These are phyloP conservation scores for Breynia disticha DNA, from an alignment of 441 rosid species.

Conservation along the genomic window DNA sequence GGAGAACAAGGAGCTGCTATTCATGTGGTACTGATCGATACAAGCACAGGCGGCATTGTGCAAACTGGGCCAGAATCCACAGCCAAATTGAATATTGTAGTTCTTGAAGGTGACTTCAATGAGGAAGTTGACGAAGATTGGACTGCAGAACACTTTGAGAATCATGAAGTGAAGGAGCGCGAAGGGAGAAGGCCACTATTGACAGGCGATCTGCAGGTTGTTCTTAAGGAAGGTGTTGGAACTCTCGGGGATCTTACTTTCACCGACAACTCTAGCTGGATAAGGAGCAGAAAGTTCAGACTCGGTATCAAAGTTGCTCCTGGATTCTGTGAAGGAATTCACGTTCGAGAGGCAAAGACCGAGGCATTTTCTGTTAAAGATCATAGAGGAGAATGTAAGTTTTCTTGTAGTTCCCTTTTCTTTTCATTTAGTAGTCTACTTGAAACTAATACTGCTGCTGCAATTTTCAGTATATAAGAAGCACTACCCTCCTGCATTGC, in stretches of 20 bases:
- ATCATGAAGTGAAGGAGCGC: constrained; percentile 80
- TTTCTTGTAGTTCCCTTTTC: neutral
- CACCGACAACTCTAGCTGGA: constrained; percentile 87
- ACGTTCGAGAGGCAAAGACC: constrained; percentile 52
- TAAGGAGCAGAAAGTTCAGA: constrained; percentile 52
- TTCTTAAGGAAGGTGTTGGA: constrained; percentile 91
- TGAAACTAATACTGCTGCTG: neutral
- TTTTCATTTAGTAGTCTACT: neutral
- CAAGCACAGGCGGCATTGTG: constrained; percentile 46
- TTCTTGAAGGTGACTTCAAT: constrained; percentile 89
- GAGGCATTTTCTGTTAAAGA: constrained; percentile 65
- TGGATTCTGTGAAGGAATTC: constrained; percentile 55
- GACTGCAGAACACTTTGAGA: constrained; percentile 75
- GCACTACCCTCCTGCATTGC: constrained; percentile 56
- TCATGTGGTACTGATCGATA: constrained; percentile 70
- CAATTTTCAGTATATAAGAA: constrained; percentile 52
- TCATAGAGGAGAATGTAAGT: constrained; percentile 77
- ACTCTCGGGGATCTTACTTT: constrained; percentile 78
- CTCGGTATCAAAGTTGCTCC: constrained; percentile 69
- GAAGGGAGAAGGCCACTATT: constrained; percentile 91
- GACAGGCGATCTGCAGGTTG: constrained; percentile 75
- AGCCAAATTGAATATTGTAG: constrained; percentile 71
- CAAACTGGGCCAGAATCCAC: constrained; percentile 73
- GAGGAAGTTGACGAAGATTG: constrained; percentile 76
- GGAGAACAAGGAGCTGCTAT: constrained; percentile 93